Percentiles rank a stretch among this genome's conserved stretches.
These are phyloP conservation scores for Paecilomyces dactylethromorphus DNA, from an alignment of 2,329 filamentous ascomycete genomes.

Conservation along the genomic window DNA sequence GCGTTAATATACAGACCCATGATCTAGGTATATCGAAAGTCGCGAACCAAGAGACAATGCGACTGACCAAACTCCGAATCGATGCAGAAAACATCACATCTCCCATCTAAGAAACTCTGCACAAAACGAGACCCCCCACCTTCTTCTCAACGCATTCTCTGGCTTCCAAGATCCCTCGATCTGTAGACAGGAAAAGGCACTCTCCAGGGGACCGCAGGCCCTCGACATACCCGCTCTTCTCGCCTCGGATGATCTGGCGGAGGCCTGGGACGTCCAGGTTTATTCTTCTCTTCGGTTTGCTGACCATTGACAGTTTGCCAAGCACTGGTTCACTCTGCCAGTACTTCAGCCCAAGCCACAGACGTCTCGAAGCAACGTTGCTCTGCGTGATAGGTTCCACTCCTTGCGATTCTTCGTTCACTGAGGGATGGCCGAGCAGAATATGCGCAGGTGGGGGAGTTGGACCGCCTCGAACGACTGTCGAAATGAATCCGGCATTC, in stretches of 20 bases:
- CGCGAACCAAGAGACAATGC: slow-evolving; percentile 17
- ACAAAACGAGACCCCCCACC: slow-evolving; percentile 73
- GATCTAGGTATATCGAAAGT: slow-evolving; percentile 25
- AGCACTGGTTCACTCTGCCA: slow-evolving; percentile 76
- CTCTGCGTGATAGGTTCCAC: slow-evolving; percentile 54
- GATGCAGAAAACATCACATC: slow-evolving; percentile 21
- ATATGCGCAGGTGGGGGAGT: slow-evolving; percentile 49
- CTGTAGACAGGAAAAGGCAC: slow-evolving; percentile 72
- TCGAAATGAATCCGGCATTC: slow-evolving; percentile 72
- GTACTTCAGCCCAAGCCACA: slow-evolving; percentile 92
- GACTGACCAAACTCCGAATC: slow-evolving; percentile 32
- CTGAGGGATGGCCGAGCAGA: slow-evolving; percentile 44
- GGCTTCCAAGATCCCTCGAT: slow-evolving; percentile 70
- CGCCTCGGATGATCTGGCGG: slow-evolving; percentile 60
- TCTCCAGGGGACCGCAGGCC: slow-evolving; percentile 72
- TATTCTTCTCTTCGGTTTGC: slow-evolving; percentile 67
- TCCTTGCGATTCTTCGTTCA: slow-evolving; percentile 28
- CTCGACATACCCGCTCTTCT: slow-evolving; percentile 59
- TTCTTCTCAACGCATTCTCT: slow-evolving; percentile 75
- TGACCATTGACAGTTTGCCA: slow-evolving; percentile 58
- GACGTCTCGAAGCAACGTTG: slow-evolving; percentile 66
- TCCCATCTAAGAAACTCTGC: slow-evolving; percentile 50
- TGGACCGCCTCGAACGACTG: slow-evolving; percentile 67
- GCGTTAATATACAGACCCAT: slow-evolving; percentile 31
- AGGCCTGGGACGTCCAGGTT: slow-evolving; percentile 59